Base-by-base conservation (phyloP, 306 rosid genomes). In the Hippophae tibetana region DNA sequence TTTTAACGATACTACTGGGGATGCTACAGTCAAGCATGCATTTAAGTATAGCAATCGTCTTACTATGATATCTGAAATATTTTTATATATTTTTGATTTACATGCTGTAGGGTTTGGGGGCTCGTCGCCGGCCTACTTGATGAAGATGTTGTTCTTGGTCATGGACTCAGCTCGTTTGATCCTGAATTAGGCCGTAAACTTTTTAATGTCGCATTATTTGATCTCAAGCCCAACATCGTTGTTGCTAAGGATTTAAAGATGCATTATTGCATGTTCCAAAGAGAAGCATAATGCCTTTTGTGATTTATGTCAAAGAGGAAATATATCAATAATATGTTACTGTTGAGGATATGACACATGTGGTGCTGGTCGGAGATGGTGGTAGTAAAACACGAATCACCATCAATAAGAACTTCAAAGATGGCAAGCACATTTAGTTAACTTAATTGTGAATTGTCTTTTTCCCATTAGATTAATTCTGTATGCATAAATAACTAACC, bases 361-460 rank as follows among this genome's bases (percentile, higher is more conserved):
- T 90, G 6, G 64, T 81, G 60, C 5, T 90, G 5, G 25, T 83
- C 6, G 98, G 98, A 1, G 98, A 87, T 23, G 89, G 98, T 18
- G 69, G 76, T 3, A 63, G 23, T 7, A 87, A 81, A 69, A 59
- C 96, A 1, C 61, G 77, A 1, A 85, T 90, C 81, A 74, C 83
- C 1, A 92, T 94, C 3, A 67, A 47, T 65, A 79, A 61, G 57
- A 90, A 83, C 72, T 84, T 76, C 56, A 5, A 66, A 0, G 87
- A 76, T 41, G 92, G 87, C 0, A 73, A 1, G 81, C 42, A 12
- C 1, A 27, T 27, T 27, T 27, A 27, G 4, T 3, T 27, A 27
- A 2, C 38, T 27, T 27, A 27, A 27, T 3, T 27, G 38, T 27
- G 38, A 27, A 27, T 27, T 27, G 38, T 18, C 0, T 18, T 18